Base-by-base conservation (phyloP, 1,139 yeast species). In the Meyerozyma elateridarum region DNA sequence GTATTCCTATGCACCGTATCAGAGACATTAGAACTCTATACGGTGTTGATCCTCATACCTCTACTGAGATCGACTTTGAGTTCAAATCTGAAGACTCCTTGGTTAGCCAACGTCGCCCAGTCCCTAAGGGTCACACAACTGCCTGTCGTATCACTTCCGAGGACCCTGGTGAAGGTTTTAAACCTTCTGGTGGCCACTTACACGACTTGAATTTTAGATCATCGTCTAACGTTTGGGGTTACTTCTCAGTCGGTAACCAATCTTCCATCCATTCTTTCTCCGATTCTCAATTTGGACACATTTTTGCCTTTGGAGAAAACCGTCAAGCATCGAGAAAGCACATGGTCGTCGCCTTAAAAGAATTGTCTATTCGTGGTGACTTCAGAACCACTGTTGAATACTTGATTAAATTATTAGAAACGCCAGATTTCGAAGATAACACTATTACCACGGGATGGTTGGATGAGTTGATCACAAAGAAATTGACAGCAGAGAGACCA, bases 111-210 rank as follows among this genome's bases (percentile, higher is more conserved):
- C 80, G 97, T 61, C 79, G 78, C 49, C 98, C 98, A 29, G 76
- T 74, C 45, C 98, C 98, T 48, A 87, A 87, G 68, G 98, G 98
- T 43, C 98, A 91, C 62, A 85, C 96, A 59, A 91, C 97, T 32
- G 98, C 98, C 33, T 89, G 97, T 68, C 89, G 98, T 71, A 91
- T 91, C 59, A 91, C 98, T 20, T 85, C 96, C 6, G 98, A 91
- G 65, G 98, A 91, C 64, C 98, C 98, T 25, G 94, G 96, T 57
- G 97, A 89, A 67, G 98, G 98, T 30, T 91, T 91, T 73, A 91
- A 91, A 62, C 98, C 98, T 38, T 85, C 96, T 31, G 94, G 96
- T 54, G 98, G 98, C 69, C 79, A 89, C 39, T 73, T 91, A 63
- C 96, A 88, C 49, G 98, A 91, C 58, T 76, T 91, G 56, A 93